Evolutionary conservation across 495 filamentous ascomycete species (phyloP), one percentile per base, ranked within the genome.

Genomic region (Penicillium desertorum): DNA sequence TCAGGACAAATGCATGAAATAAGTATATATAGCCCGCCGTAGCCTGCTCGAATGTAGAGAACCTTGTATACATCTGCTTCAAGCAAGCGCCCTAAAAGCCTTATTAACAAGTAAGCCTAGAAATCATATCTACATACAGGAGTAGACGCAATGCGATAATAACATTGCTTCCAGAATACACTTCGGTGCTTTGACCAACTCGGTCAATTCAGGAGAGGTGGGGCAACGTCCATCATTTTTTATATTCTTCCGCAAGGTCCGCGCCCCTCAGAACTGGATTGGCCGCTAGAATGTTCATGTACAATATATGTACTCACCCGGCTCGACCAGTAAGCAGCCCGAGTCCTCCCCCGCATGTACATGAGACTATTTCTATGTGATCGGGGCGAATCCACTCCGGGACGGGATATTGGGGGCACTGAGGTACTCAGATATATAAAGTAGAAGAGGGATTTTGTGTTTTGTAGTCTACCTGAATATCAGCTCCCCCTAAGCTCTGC

Each of bases 181-280:
- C 36, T 48, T 57, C 46, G 41, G 55, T 58, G 55, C 58, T 61
- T 51, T 55, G 58, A 64, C 61, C 62, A 67, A 55, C 61, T 62
- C 62, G 60, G 68, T 61, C 68, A 59, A 63, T 66, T 66, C 62
- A 70, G 65, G 67, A 67, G 59, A 61, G 57, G 64, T 62, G 59
- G 64, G 58, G 58, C 60, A 53, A 41, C 39, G 34, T 48, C 52
- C 55, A 46, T 27, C 58, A 59, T 51, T 56, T 51, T 56, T 60
- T 49, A 59, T 55, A 56, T 53, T 62, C 51, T 65, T 59, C 64
- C 64, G 57, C 60, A 59, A 67, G 52, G 62, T 67, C 62, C 64
- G 59, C 61, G 36, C 30, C 46, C 60, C 37, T 20, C 48, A 25
- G 45, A 23, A 10, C 34, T 45, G 36, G 57, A 50, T 50, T 54